Percentiles rank a stretch among this genome's conserved stretches.
phyloP scores from a whole-genome alignment of 1,139 yeast genomes.

The Nakaseomyces kungkrabaensis region DNA sequence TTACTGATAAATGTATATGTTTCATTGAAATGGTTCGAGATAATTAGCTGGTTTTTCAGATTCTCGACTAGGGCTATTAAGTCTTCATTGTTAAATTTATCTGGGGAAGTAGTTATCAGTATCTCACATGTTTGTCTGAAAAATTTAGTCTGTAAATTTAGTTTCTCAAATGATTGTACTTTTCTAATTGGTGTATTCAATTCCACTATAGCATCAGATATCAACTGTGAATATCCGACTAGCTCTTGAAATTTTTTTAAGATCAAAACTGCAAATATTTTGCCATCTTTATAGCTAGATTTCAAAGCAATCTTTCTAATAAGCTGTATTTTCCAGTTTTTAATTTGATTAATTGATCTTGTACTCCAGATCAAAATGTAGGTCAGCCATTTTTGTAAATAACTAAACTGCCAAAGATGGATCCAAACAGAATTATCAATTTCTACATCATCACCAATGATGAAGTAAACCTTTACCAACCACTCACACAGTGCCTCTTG shows the following conservation, averaged over 20 bases:
- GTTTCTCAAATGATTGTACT: slow-evolving; percentile 12
- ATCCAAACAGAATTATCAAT: slow-evolving; percentile 32
- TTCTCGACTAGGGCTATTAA: slow-evolving; percentile 12
- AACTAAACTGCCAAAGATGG: slow-evolving; percentile 37
- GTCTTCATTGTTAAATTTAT: slow-evolving; percentile 9
- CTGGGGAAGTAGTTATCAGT: slow-evolving; percentile 8
- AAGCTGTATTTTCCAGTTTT: slow-evolving; percentile 23
- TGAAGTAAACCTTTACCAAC: slow-evolving; percentile 30
- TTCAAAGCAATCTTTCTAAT: slow-evolving; percentile 14
- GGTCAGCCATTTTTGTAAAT: slow-evolving; percentile 36
- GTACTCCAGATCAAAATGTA: slow-evolving; percentile 35
- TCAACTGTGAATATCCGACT: slow-evolving; percentile 10
- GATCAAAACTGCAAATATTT: slow-evolving; percentile 15
- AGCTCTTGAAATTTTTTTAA: slow-evolving; percentile 13
- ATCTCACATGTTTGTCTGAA: not conserved
- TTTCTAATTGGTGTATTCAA: slow-evolving; percentile 13
- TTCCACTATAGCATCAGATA: slow-evolving; percentile 9
- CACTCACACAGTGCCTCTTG: slow-evolving; percentile 33
- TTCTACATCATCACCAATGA: slow-evolving; percentile 22
- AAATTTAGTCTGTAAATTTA: slow-evolving; percentile 12
- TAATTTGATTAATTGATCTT: slow-evolving; percentile 27
- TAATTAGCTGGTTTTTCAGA: not conserved
- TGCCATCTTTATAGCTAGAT: slow-evolving; percentile 18
- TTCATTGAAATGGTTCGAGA: not conserved
- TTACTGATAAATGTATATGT: not conserved